These are phyloP conservation scores for Rubroboletus pulcherrimus DNA, from an alignment of 768 basidiomycete species.

Conservation along the genomic window DNA sequence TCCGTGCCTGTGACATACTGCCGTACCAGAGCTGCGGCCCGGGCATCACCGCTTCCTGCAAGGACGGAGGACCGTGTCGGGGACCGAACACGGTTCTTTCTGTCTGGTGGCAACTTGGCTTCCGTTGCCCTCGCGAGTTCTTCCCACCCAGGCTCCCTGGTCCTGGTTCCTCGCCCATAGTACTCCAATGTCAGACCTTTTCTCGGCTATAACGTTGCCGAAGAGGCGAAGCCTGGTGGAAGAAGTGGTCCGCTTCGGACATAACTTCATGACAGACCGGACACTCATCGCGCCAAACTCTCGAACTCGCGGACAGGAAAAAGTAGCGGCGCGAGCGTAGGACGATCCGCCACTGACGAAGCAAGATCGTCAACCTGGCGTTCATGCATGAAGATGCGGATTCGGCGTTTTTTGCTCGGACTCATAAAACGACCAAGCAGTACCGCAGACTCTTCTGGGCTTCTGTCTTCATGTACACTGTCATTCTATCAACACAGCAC, in stretches of 20 bases:
- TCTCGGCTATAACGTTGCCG: slow-evolving; percentile 1
- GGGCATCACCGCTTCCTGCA: slow-evolving; percentile 8
- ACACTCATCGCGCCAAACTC: background rate
- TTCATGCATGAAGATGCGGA: background rate
- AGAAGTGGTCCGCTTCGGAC: background rate
- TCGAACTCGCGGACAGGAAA: background rate
- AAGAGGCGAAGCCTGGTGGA: background rate
- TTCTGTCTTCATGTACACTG: background rate
- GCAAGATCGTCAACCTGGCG: slow-evolving; percentile 9
- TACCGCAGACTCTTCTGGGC: background rate
- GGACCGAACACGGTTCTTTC: slow-evolving; percentile 3
- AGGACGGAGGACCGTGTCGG: slow-evolving; percentile 5
- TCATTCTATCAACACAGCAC: background rate
- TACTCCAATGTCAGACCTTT: background rate
- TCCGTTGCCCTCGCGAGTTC: slow-evolving; percentile 13
- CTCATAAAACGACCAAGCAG: background rate
- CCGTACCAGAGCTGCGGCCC: slow-evolving; percentile 8
- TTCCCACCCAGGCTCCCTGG: slow-evolving; percentile 12
- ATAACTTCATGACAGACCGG: background rate
- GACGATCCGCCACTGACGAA: slow-evolving; percentile 16
- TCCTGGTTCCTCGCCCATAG: background rate
- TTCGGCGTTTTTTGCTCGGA: slow-evolving; percentile 1
- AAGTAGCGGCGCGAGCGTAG: background rate
- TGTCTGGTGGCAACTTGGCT: slow-evolving; percentile 12
- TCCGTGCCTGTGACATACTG: slow-evolving; percentile 5